These are phyloP conservation scores for Pseudomicrostroma phylloplanum DNA, from an alignment of 1,284 basidiomycete genomes.

Conservation along the genomic window DNA sequence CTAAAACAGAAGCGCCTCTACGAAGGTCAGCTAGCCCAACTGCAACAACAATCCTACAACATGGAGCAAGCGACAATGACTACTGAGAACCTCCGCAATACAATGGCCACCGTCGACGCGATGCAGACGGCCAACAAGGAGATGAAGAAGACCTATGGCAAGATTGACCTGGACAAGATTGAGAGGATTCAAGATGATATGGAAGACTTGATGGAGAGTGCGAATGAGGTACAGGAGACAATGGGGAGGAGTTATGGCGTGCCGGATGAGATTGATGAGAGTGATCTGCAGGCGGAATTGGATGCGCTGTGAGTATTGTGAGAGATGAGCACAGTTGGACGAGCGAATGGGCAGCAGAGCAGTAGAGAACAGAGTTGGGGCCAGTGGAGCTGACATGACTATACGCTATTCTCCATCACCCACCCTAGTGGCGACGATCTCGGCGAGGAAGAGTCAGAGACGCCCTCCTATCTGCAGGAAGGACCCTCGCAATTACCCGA, in stretches of 20 bases:
- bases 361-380: background rate
- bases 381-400: conserved; percentile 4
- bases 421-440: conserved; percentile 59
- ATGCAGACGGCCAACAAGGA: conserved; percentile 98
- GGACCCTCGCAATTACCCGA: conserved; percentile 31
- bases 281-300: conserved; percentile 83
- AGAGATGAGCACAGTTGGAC: background rate
- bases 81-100: conserved; percentile 94
- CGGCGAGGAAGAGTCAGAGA: conserved; percentile 71
- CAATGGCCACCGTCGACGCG: conserved; percentile 99
- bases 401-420: background rate
- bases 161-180: conserved; percentile 96
- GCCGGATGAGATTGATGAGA: conserved; percentile 95
- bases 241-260: conserved; percentile 89
- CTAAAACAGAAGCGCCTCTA: conserved; percentile 96
- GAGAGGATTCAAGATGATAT: conserved; percentile 69
- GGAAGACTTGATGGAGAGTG: conserved; percentile 94
- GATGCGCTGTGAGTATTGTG: conserved; percentile 31
- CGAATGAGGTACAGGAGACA: conserved; percentile 94
- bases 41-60: conserved; percentile 94
- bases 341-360: too few species aligned
- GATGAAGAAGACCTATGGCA: conserved; percentile 92
- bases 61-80: conserved; percentile 95
- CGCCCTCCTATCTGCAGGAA: conserved; percentile 40
- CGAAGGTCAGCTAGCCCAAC: conserved; percentile 80